phyloP scores from a whole-genome alignment of 176 grass and related monocot species.

The Ananas comosus region DNA sequence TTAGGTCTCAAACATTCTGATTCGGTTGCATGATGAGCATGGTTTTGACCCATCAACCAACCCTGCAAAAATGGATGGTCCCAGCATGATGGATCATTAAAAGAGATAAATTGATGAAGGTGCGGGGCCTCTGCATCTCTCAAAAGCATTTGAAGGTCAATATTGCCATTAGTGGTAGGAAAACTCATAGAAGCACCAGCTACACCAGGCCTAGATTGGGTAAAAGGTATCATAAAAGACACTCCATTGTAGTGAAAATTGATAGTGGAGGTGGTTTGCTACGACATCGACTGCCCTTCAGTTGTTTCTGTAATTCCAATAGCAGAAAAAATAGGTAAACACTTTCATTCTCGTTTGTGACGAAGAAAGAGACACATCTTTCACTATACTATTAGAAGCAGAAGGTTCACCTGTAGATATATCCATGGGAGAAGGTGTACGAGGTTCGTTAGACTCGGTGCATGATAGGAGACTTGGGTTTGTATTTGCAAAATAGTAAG shows the following conservation, averaged over 20 bases:
- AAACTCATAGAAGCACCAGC: conserved; percentile 22
- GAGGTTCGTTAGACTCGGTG: conserved; percentile 30
- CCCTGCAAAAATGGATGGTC: conserved; percentile 87
- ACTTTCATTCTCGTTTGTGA: conserved; percentile 15
- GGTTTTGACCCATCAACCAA: conserved; percentile 78
- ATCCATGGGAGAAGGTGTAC: conserved; percentile 53
- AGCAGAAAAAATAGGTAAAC: not conserved
- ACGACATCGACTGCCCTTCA: too few species aligned
- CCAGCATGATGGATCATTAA: conserved; percentile 56
- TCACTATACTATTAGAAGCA: conserved; percentile 21
- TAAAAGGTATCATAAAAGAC: conserved; percentile 21
- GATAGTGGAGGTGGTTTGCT: conserved; percentile 17
- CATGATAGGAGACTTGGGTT: conserved; percentile 41
- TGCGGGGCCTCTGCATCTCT: conserved; percentile 66
- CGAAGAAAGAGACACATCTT: conserved; percentile 11
- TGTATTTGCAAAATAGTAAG: conserved; percentile 61
- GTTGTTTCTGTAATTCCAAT: too few species aligned
- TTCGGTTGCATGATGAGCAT: conserved; percentile 20
- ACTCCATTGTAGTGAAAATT: conserved; percentile 19
- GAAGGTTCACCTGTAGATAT: conserved; percentile 57
- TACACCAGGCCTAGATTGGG: conserved; percentile 23
- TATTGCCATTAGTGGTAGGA: conserved; percentile 26
- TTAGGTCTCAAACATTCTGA: conserved; percentile 32
- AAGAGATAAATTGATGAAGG: conserved; percentile 42
- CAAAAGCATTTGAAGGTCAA: conserved; percentile 69